phyloP scores from a whole-genome alignment of 129 eudicot genomes.

The Dittrichia graveolens region DNA sequence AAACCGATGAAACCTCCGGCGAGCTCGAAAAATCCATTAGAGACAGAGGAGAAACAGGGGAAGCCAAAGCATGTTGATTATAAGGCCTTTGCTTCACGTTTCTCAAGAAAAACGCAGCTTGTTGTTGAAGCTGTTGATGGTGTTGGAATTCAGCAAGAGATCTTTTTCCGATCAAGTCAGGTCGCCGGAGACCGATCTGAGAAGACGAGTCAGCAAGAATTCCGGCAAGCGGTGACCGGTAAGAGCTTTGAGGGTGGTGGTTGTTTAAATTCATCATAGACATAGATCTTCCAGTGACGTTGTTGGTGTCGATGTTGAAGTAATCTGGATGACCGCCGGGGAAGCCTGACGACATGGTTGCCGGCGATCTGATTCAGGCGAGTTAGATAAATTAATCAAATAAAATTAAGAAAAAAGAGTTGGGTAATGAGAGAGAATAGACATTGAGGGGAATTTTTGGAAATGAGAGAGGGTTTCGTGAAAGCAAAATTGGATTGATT shows the following conservation, averaged over 20 bases:
- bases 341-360: constrained; percentile 60
- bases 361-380: constrained; percentile 15
- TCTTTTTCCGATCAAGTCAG: constrained; percentile 40
- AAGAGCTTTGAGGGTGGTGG: constrained; percentile 17
- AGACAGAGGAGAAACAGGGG: constrained; percentile 24
- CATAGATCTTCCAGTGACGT: constrained; percentile 48
- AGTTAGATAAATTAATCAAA: background rate
- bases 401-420: constrained; percentile 1
- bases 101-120: constrained; percentile 46
- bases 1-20: constrained; percentile 39
- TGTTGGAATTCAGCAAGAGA: constrained; percentile 46
- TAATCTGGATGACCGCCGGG: constrained; percentile 57
- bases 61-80: constrained; percentile 13
- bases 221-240: constrained; percentile 37
- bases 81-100: constrained; percentile 35
- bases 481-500: constrained; percentile 48
- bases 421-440: constrained; percentile 30
- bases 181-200: constrained; percentile 32
- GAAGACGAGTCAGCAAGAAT: constrained; percentile 30
- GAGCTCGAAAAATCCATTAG: constrained; percentile 27
- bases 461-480: constrained; percentile 49
- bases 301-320: constrained; percentile 29
- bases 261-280: constrained; percentile 24
- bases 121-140: constrained; percentile 50
- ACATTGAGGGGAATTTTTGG: constrained; percentile 43